Evolutionary conservation across 345 rosid genomes (phyloP), one percentile per base, ranked within the genome.

Genomic region (Citrus medica): DNA sequence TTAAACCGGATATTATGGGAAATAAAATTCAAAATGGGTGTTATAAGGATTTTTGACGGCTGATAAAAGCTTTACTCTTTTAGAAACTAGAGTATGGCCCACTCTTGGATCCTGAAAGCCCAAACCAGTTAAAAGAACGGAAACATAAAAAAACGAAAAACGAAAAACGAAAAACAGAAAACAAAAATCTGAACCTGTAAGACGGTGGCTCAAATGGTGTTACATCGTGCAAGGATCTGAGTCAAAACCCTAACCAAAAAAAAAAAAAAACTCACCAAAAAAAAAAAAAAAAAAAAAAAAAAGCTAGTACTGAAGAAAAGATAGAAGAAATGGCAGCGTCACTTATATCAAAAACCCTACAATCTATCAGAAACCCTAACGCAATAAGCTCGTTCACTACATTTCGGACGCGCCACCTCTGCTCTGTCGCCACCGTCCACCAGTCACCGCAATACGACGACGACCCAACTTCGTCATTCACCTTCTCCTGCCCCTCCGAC

Each of bases 391-490:
- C 71, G 27, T 40, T 70, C 66, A 6, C 68, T 22, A 1, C 32
- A 53, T 60, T 35, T 40, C 86, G 73, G 66, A 69, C 79, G 74
- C 88, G 88, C 77, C 81, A 79, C 71, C 80, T 87, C 66, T 70
- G 84, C 82, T 77, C 90, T 40, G 1, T 71, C 55, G 90, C 92
- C 71, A 63, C 83, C 25, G 88, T 76, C 78, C 83, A 67, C 32
- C 79, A 85, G 32, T 46, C 38, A 67, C 9, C 83, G 22, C 87
- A 82, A 55, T 73, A 87, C 69, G 87, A 92, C 73, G 86, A 91
- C 7, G 81, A 58, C 28, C 62, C 86, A 13, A 82, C 90, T 48
- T 80, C 96, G 14, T 83, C 93, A 35, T 92, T 88, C 84, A 84
- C 89, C 4, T 87, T 89, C 83, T 63, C 67, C 14, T 21, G n/a